Evolutionary conservation across 805 yeast genomes (phyloP).

Genomic region (Cyberlindnera suaveolens): DNA sequence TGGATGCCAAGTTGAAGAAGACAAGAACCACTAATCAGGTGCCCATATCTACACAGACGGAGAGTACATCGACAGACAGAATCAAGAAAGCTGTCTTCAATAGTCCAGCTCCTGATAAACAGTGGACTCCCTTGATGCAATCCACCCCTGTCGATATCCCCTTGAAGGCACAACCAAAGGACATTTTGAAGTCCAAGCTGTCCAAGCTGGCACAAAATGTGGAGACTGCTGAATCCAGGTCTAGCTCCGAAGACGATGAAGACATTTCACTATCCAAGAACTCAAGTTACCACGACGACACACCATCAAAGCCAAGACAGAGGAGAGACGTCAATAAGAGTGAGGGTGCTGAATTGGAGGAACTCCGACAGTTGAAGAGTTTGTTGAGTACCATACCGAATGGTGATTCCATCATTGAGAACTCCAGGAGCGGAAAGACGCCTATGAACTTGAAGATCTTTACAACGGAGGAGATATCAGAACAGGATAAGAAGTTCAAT

Average conservation of each 20-base stretch:
- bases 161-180: constrained; percentile 20
- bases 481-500: background rate
- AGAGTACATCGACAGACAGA: background rate
- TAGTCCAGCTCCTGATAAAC: constrained; percentile 15
- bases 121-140: constrained; percentile 21
- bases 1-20: constrained; percentile 8
- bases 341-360: constrained; percentile 11
- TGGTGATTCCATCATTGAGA: constrained; percentile 7
- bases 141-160: constrained; percentile 20
- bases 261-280: constrained; percentile 3
- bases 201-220: constrained; percentile 17
- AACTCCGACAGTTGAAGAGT: constrained; percentile 15
- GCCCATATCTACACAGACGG: background rate
- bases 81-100: background rate
- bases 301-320: constrained; percentile 18
- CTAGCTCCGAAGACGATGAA: constrained; percentile 4
- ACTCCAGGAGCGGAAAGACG: background rate
- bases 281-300: constrained; percentile 10
- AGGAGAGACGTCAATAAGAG: constrained; percentile 3
- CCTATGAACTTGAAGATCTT: background rate
- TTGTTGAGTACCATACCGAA: constrained; percentile 7
- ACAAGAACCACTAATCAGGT: background rate
- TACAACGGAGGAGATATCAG: background rate
- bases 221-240: background rate
- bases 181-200: constrained; percentile 20